These are phyloP conservation scores for Mycena capillaripes DNA, from an alignment of 768 basidiomycete species.

Conservation along the genomic window DNA sequence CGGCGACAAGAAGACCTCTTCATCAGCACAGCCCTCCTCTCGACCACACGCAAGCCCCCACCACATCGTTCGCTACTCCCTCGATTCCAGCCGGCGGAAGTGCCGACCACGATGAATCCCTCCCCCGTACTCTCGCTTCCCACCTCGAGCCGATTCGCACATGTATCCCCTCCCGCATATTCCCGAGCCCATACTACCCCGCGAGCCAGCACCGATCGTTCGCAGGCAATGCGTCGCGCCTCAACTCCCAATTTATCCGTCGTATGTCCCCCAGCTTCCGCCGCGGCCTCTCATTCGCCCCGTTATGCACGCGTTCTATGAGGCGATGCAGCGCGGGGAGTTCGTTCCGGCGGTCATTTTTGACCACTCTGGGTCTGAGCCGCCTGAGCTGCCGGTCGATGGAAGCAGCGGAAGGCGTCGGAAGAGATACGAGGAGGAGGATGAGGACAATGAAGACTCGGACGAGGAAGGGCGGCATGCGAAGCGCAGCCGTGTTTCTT, in stretches of 20 bases:
- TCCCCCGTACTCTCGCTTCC: slow-evolving; percentile 5
- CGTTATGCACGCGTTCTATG: neutral
- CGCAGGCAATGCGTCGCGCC: no score
- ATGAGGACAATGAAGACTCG: neutral
- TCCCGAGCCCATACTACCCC: neutral
- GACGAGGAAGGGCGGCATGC: slow-evolving; percentile 3
- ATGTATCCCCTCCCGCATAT: neutral
- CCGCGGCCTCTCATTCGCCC: neutral
- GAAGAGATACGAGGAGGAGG: neutral
- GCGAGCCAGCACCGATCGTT: neutral
- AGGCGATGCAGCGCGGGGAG: slow-evolving; percentile 1
- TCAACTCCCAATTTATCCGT: neutral
- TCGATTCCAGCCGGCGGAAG: neutral
- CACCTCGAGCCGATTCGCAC: no score
- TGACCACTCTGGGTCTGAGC: neutral
- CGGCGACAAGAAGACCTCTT: neutral
- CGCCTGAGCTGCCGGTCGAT: neutral
- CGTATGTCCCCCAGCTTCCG: neutral
- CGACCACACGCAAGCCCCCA: neutral
- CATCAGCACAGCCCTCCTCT: neutral
- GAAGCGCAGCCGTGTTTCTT: slow-evolving; percentile 12
- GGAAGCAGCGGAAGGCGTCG: neutral
- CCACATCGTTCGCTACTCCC: neutral
- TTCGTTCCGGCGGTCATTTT: neutral
- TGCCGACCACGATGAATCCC: neutral